Evolutionary conservation across 2,329 filamentous ascomycete species (phyloP), one percentile per base, ranked within the genome.

Genomic region (Teratosphaeria zuluensis): DNA sequence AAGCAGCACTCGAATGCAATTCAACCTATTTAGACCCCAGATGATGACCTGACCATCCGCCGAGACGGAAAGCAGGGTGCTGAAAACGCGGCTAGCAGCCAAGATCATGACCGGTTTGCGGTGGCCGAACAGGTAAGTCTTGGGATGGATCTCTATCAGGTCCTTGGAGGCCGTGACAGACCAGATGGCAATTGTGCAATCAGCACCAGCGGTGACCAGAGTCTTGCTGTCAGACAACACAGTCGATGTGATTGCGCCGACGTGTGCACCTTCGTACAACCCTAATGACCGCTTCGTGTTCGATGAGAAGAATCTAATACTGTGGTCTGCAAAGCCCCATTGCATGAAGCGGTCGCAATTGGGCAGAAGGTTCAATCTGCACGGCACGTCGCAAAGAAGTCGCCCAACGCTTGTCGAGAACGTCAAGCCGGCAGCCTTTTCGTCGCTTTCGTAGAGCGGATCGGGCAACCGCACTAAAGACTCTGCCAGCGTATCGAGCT

Each of bases 321-420:
- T 95, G 66, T 89, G 90, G 72, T 99, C 94, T 0, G 90, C 88
- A 67, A 95, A 97, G 1, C 92, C 92, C 92, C 92, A 97, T 75
- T 96, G 91, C 65, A 97, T 82, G 68, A 90, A 96, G 66, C 91
- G 91, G 74, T 97, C 92, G 69, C 90, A 95, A 55, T 78, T 77
- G 0, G 92, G 92, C 0, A 92, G 88, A 12, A 97, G 85, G 68
- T 96, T 94, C 51, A 96, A 80, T 21, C 90, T 83, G 73, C 95
- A 90, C 0, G 91, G 85, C 16, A 89, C 88, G 3, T 90, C 87
- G 67, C 88, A 95, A 3, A 97, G 79, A 4, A 97, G 77, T 14
- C 89, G 86, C 68, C 96, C 92, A 8, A 90, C 80, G 66, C 90
- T 94, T 8, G 85, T 77, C 0, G 89, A 87, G 69, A 90, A 92